Percentiles rank a stretch among this genome's conserved stretches.
phyloP scores from a whole-genome alignment of 1,284 basidiomycete species.

The Cystobasidium slooffiae region DNA sequence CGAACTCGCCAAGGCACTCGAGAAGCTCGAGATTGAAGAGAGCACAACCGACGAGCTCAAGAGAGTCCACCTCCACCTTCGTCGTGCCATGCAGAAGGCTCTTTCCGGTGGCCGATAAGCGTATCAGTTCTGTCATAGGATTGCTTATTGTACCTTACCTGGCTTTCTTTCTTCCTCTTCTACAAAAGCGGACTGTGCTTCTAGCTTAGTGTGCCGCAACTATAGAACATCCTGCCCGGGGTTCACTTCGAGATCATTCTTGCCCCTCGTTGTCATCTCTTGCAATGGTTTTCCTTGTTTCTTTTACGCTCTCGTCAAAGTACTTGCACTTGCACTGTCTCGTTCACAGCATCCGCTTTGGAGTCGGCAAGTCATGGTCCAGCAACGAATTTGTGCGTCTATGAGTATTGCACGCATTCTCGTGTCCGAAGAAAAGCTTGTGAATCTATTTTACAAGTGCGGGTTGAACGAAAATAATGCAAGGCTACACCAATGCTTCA shows the following conservation, averaged over 20 bases:
- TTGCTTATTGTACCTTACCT: constrained; percentile 7
- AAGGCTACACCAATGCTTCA: no score
- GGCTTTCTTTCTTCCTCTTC: not conserved
- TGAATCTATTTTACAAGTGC: not conserved
- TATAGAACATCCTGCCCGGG: constrained; percentile 21
- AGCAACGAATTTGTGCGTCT: no score
- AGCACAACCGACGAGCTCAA: constrained; percentile 88
- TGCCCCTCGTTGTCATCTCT: constrained; percentile 27
- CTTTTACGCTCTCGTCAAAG: not conserved
- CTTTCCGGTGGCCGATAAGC: constrained; percentile 55
- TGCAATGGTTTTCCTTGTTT: constrained; percentile 17
- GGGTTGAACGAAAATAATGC: not conserved
- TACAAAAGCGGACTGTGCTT: constrained; percentile 26
- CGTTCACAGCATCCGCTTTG: not conserved
- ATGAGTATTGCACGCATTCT: no score
- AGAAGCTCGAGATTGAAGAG: constrained; percentile 95
- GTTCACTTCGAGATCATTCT: constrained; percentile 15
- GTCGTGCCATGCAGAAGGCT: constrained; percentile 94
- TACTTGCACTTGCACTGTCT: not conserved
- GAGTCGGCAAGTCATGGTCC: no score
- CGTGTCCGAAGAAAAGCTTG: no score
- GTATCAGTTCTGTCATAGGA: constrained; percentile 4
- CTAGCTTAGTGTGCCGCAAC: constrained; percentile 15
- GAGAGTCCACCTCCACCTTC: constrained; percentile 88
- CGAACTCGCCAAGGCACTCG: constrained; percentile 92